Conservation (phyloP, 129 eudicot genomes). For the Heracleum sosnowskyi region DNA sequence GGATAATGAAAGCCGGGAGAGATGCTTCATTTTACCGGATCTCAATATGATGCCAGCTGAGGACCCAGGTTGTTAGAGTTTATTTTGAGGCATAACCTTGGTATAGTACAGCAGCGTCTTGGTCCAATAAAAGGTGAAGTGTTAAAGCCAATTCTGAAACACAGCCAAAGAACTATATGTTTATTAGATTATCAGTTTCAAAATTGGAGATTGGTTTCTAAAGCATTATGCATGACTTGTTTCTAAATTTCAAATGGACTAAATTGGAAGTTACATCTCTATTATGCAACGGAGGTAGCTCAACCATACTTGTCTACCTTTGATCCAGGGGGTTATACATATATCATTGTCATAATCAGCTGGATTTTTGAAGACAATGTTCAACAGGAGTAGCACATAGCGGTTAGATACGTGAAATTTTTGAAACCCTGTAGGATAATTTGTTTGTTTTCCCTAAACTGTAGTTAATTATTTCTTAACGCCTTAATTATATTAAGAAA, state of each 20-base stretch:
- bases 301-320: not conserved
- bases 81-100: not conserved
- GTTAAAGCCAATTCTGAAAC: not conserved
- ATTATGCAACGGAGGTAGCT: not conserved
- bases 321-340: not conserved
- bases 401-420: not conserved
- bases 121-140: not conserved
- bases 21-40: constrained; percentile 52
- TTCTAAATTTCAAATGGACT: not conserved
- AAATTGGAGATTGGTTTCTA: constrained; percentile 4
- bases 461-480: not conserved
- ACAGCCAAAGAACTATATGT: not conserved
- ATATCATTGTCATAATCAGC: not conserved
- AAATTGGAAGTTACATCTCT: not conserved
- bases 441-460: not conserved
- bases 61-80: constrained; percentile 11
- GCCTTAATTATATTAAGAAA: not conserved
- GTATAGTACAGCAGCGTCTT: not conserved
- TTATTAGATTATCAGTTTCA: not conserved
- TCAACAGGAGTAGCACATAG: not conserved
- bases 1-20: constrained; percentile 8
- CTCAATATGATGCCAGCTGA: constrained; percentile 45
- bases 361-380: not conserved
- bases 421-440: not conserved
- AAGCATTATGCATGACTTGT: not conserved